Percentiles rank a stretch among this genome's conserved stretches.
These are phyloP conservation scores for Dittrichia graveolens DNA, from an alignment of 129 eudicot species.

Conservation along the genomic window DNA sequence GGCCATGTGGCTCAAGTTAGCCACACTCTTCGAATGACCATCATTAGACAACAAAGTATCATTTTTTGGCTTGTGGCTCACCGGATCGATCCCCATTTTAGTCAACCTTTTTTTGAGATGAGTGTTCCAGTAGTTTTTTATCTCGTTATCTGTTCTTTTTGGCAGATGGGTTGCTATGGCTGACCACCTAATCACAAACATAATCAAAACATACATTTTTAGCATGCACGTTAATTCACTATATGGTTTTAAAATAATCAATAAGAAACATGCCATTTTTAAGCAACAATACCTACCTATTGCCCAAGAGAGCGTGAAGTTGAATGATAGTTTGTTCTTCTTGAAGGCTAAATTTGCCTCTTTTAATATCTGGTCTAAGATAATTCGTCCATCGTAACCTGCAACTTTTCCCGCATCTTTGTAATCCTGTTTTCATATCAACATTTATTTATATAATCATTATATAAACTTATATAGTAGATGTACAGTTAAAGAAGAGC, in stretches of 20 bases:
- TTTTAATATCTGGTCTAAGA: slow-evolving; percentile 87
- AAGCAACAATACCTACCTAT: slow-evolving; percentile 67
- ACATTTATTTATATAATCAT: slow-evolving; percentile 8
- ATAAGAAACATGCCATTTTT: not conserved
- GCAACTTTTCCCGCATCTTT: slow-evolving; percentile 96
- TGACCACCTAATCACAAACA: slow-evolving; percentile 65
- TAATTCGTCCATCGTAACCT: slow-evolving; percentile 94
- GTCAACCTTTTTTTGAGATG: slow-evolving; percentile 67
- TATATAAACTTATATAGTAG: no score
- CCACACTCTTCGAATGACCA: slow-evolving; percentile 65
- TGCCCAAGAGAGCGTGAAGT: slow-evolving; percentile 96
- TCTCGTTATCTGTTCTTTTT: slow-evolving; percentile 75
- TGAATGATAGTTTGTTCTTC: slow-evolving; percentile 98
- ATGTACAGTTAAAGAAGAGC: no score
- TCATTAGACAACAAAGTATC: slow-evolving; percentile 52
- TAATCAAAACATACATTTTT: not conserved
- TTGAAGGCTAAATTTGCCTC: slow-evolving; percentile 88
- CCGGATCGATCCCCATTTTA: slow-evolving; percentile 84
- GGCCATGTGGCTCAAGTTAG: slow-evolving; percentile 96
- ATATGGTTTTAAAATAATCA: not conserved
- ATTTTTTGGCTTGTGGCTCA: slow-evolving; percentile 77
- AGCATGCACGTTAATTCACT: no score
- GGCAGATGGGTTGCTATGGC: slow-evolving; percentile 82
- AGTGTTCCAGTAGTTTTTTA: slow-evolving; percentile 84
- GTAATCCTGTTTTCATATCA: slow-evolving; percentile 59